Base-by-base conservation (phyloP, 768 basidiomycete genomes). In the Trametes meyenii region DNA sequence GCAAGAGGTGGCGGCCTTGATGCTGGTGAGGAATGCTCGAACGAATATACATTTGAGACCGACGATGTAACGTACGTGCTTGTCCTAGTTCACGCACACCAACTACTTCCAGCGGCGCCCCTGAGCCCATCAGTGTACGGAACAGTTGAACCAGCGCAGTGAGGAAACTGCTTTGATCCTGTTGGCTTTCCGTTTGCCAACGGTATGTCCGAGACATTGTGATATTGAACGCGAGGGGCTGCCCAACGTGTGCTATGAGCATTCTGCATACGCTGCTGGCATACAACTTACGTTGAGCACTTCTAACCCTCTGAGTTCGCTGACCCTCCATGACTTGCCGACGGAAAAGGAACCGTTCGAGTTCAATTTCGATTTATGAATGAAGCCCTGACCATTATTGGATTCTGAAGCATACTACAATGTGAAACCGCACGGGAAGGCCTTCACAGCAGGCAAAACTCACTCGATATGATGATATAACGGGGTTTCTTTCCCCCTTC, bases 331-430 rank as follows among this genome's bases (percentile, higher is more conserved):
- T 1, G 96, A 94, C 79, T 99, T 99, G 6, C 97, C 97, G 50
- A 98, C 93, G 8, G 94, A 97, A 75, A 96, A 98, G 0, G 93
- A 84, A 36, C 92, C 89, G 71, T 98, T 98, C 44, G 89, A 87
- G 72, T 99, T 98, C 65, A 93, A 78, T 77, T 98, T 98, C 1
- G 96, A 94, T 76, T 99, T 99, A 83, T 99, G 96, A 19, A 99
- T 84, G 72, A 87, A 85, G 1, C 88, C 88, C 49, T 79, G 75
- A 24, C 86, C 85, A 65, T 83, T 83, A 61, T 72, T 77, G 3
- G 86, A 78, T 77, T 87, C 89, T 90, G 69, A 19, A 46, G 50
- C 24, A 50, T 61, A 39, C 48, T 39, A 36, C 53, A 48, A n/a
- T 50, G 33, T 39, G 45, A 52, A 36, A 45, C 53, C 12, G 43